Conservation (phyloP, 192 early-diverging fungal species). For the Backusella mclennaniae region DNA sequence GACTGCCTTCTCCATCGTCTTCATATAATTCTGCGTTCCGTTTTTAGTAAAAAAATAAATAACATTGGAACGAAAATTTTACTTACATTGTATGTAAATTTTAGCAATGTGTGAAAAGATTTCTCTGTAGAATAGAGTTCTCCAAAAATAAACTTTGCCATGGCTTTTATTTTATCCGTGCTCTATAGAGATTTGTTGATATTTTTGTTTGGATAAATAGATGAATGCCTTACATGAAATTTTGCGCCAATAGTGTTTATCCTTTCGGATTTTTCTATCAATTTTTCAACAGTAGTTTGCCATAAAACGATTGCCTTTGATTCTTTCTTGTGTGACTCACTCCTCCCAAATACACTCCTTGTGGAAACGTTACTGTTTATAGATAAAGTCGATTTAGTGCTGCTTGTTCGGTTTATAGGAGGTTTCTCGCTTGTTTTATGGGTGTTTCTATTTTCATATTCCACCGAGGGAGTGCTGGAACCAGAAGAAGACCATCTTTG, state of each 20-base stretch:
- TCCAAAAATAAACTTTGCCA: slow-evolving; percentile 27
- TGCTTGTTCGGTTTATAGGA: background rate
- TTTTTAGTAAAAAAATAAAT: background rate
- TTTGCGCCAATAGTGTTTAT: background rate
- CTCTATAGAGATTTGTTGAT: background rate
- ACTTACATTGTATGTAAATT: slow-evolving; percentile 41
- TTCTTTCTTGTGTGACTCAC: background rate
- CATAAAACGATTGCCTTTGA: background rate
- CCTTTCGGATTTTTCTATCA: background rate
- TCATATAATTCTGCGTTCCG: slow-evolving; percentile 37
- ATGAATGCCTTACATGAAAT: background rate
- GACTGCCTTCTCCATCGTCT: slow-evolving; percentile 24
- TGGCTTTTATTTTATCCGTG: background rate
- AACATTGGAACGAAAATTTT: background rate
- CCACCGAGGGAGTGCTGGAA: background rate
- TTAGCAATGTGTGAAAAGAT: slow-evolving; percentile 36
- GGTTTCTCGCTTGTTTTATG: background rate
- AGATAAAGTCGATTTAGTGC: background rate
- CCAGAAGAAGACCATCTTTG: background rate
- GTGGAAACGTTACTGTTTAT: background rate
- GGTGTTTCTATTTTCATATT: background rate
- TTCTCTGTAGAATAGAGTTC: slow-evolving; percentile 32
- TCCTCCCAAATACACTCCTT: background rate
- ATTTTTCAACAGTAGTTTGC: background rate
- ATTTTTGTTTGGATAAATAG: background rate